phyloP scores from a whole-genome alignment of 805 yeast genomes.

The Ogataea thermomethanolica region DNA sequence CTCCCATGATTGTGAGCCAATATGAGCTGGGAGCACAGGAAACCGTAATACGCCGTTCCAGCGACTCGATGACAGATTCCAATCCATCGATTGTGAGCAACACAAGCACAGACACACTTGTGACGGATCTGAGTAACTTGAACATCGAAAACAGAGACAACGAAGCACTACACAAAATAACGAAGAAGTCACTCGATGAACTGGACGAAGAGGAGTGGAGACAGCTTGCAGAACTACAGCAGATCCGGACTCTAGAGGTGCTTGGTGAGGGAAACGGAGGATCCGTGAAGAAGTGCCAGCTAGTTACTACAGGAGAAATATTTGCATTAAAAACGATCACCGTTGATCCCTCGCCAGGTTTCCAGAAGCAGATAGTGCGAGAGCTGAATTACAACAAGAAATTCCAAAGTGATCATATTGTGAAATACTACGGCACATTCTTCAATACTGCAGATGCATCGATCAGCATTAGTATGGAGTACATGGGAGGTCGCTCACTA shows the following conservation, averaged over 20 bases:
- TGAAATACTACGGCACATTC: conserved; percentile 89
- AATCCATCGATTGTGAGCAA: conserved; percentile 7
- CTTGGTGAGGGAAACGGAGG: conserved; percentile 97
- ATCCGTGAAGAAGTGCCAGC: conserved; percentile 72
- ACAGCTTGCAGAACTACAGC: conserved; percentile 49
- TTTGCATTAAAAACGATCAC: conserved; percentile 82
- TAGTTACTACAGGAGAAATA: conserved; percentile 51
- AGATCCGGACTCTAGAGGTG: conserved; percentile 63
- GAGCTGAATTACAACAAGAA: conserved; percentile 85
- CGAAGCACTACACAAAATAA: neutral
- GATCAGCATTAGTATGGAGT: conserved; percentile 95
- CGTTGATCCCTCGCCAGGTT: conserved; percentile 76
- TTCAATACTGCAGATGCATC: conserved; percentile 70
- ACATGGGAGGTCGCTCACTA: conserved; percentile 88
- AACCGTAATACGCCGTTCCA: neutral
- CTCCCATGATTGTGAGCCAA: conserved; percentile 8
- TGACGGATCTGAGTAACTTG: conserved; percentile 9
- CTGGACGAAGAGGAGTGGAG: conserved; percentile 78
- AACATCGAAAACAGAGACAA: conserved; percentile 2
- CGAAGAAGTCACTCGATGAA: conserved; percentile 28
- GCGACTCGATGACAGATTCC: conserved; percentile 9
- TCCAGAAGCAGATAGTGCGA: conserved; percentile 85
- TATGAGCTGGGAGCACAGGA: neutral
- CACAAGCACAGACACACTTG: conserved; percentile 10
- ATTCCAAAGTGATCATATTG: conserved; percentile 81